Evolutionary conservation across 129 eudicot species (phyloP).

Genomic region (Apium graveolens): DNA sequence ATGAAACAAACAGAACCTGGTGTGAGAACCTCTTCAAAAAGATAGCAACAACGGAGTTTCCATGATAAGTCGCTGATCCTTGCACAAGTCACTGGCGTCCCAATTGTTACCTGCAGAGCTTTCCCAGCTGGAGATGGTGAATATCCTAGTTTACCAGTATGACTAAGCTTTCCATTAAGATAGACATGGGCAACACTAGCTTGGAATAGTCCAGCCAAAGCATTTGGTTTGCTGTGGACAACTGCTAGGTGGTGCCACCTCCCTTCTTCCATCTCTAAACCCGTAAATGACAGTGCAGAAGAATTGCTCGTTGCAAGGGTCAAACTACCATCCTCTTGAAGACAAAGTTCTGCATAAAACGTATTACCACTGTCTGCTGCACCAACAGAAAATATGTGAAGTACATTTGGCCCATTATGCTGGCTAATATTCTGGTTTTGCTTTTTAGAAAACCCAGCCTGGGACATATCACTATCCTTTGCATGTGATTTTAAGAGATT

Average conservation of each 20-base stretch:
- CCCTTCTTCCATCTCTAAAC: slow-evolving; percentile 80
- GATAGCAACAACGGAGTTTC: slow-evolving; percentile 87
- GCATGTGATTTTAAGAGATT: slow-evolving; percentile 50
- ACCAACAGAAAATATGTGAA: slow-evolving; percentile 86
- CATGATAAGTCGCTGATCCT: slow-evolving; percentile 68
- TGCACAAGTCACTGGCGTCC: slow-evolving; percentile 68
- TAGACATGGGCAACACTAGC: slow-evolving; percentile 87
- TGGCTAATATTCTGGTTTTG: slow-evolving; percentile 25
- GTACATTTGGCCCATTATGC: slow-evolving; percentile 37
- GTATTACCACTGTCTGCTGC: slow-evolving; percentile 46
- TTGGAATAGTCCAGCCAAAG: slow-evolving; percentile 96
- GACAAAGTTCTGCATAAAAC: slow-evolving; percentile 79
- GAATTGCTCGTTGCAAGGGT: slow-evolving; percentile 89
- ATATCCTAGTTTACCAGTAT: slow-evolving; percentile 93
- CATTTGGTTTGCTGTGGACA: slow-evolving; percentile 94
- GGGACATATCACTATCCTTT: slow-evolving; percentile 47
- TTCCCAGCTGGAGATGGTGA: slow-evolving; percentile 88
- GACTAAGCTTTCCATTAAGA: slow-evolving; percentile 80
- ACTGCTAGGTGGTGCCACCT: slow-evolving; percentile 97
- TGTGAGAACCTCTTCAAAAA: slow-evolving; percentile 89
- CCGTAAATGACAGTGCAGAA: slow-evolving; percentile 69
- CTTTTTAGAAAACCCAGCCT: slow-evolving; percentile 38
- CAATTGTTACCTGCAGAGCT: slow-evolving; percentile 84
- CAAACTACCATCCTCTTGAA: slow-evolving; percentile 82
- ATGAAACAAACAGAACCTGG: slow-evolving; percentile 89